Conservation (phyloP, 2,329 filamentous ascomycete genomes). For the Ophiostoma quercus region DNA sequence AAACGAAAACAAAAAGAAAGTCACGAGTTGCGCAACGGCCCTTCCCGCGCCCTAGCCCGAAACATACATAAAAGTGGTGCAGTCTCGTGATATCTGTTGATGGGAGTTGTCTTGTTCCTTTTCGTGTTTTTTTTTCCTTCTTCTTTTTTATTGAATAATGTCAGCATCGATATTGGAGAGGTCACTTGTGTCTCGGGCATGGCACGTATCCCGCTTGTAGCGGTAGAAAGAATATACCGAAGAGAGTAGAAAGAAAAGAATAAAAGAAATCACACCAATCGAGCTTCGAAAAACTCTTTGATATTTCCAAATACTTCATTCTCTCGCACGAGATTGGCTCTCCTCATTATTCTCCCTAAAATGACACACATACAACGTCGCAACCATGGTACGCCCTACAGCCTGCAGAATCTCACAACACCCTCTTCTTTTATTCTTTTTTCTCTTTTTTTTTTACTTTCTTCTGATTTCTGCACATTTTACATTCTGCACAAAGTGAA, state of each 20-base stretch:
- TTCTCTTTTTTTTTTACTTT: not conserved
- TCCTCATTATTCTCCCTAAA: not conserved
- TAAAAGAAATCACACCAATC: not conserved
- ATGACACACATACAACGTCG: not conserved
- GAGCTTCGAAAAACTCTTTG: not conserved
- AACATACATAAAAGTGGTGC: slow-evolving; percentile 5
- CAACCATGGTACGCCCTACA: slow-evolving; percentile 4
- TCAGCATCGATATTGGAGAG: too few species aligned
- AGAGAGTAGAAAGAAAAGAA: too few species aligned
- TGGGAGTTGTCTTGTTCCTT: not conserved
- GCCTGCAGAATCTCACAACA: not conserved
- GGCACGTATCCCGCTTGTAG: too few species aligned
- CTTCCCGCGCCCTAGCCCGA: slow-evolving; percentile 13
- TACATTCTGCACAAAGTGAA: not conserved
- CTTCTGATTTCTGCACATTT: not conserved
- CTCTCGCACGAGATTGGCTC: not conserved
- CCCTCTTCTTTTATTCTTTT: not conserved
- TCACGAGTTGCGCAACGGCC: slow-evolving; percentile 1
- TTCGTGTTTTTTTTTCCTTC: not conserved
- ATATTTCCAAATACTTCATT: not conserved
- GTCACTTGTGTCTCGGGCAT: not conserved
- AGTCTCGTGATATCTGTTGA: not conserved
- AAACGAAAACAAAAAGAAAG: not conserved
- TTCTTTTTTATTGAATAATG: not conserved
- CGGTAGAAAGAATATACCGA: too few species aligned